Conservation (phyloP, 179 eudicot genomes). For the Actinidia arguta region DNA sequence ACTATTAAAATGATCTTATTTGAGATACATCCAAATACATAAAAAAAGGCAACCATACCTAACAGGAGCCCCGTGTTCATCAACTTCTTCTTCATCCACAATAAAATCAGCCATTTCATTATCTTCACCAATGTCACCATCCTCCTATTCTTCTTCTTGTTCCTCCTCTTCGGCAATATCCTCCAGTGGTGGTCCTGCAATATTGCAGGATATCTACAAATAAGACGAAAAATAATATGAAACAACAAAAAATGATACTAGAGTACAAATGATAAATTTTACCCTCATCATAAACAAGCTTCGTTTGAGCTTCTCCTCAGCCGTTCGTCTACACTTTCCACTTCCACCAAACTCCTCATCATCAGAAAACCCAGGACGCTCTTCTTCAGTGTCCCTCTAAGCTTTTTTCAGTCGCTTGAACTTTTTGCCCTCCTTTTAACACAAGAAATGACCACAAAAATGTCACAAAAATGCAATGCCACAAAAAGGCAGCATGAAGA, state of each 20-base stretch:
- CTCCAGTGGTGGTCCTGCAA: conserved; percentile 68
- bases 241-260: not conserved
- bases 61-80: conserved; percentile 72
- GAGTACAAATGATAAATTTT: not conserved
- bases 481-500: not conserved
- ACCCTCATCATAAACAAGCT: conserved; percentile 83
- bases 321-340: conserved; percentile 64
- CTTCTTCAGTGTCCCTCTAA: conserved; percentile 63
- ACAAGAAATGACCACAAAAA: not conserved
- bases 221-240: not conserved
- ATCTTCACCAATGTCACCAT: conserved; percentile 70
- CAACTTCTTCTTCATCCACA: conserved; percentile 89
- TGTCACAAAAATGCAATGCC: not conserved
- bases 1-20: conserved; percentile 5
- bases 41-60: conserved; percentile 46
- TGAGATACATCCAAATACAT: not conserved
- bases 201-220: conserved; percentile 5
- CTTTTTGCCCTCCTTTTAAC: conserved; percentile 81
- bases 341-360: conserved; percentile 72
- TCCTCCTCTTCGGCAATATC: conserved; percentile 92
- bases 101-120: conserved; percentile 99
- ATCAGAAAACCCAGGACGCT: conserved; percentile 70
- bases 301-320: conserved; percentile 71
- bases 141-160: conserved; percentile 67
- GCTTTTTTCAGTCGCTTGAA: conserved; percentile 95